Evolutionary conservation across 2,329 filamentous ascomycete genomes (phyloP).

Genomic region (Alternaria sp.): DNA sequence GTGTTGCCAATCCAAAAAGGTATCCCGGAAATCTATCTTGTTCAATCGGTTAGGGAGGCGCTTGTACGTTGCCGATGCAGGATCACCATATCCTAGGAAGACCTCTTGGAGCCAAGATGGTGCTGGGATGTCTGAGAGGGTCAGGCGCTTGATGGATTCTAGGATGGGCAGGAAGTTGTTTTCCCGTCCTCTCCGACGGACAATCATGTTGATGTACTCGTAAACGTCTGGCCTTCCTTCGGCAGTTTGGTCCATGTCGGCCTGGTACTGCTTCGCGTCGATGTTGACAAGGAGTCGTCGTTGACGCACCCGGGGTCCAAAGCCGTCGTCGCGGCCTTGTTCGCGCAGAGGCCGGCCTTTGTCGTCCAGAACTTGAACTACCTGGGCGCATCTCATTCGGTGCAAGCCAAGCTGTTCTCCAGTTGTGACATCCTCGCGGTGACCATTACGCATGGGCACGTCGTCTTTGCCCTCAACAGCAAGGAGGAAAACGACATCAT

Average conservation of each 20-base stretch:
- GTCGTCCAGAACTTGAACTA: conserved; percentile 86
- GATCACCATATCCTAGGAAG: conserved; percentile 96
- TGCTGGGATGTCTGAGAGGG: conserved; percentile 82
- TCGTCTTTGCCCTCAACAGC: conserved; percentile 69
- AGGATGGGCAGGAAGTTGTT: conserved; percentile 97
- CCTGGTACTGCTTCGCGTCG: conserved; percentile 77
- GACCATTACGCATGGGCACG: conserved; percentile 62
- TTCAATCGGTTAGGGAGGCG: conserved; percentile 78
- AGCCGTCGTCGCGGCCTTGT: conserved; percentile 67
- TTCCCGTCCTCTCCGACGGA: conserved; percentile 83
- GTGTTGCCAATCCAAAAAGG: conserved; percentile 95
- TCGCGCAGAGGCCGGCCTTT: conserved; percentile 77
- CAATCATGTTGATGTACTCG: conserved; percentile 81
- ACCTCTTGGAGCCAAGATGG: conserved; percentile 95
- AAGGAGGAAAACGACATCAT: conserved; percentile 89
- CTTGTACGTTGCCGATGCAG: conserved; percentile 84
- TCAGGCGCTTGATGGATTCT: conserved; percentile 86
- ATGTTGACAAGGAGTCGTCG: conserved; percentile 80
- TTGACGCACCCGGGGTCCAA: conserved; percentile 62
- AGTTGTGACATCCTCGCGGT: conserved; percentile 53
- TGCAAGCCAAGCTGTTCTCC: conserved; percentile 71
- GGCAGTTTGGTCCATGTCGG: conserved; percentile 71
- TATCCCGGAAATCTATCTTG: conserved; percentile 88
- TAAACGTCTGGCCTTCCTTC: conserved; percentile 80
- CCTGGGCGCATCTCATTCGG: conserved; percentile 79